Base-by-base conservation (phyloP, 2,329 filamentous ascomycete genomes). In the Aspergillus piperis region DNA sequence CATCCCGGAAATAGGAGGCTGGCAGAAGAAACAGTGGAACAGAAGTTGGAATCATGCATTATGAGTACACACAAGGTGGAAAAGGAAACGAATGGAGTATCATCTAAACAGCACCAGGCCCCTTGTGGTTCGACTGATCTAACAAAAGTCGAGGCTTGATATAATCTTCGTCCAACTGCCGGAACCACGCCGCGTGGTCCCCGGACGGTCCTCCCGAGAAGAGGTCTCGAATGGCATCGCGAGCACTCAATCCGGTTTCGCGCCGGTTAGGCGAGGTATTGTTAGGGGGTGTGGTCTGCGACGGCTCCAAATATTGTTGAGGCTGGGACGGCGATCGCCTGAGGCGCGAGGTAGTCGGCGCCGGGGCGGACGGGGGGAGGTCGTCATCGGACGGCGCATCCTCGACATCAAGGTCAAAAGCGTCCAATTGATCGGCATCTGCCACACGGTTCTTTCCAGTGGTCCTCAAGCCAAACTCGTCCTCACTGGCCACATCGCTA, bases 141-240 rank as follows among this genome's bases (percentile, higher is more conserved):
- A 98, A 83, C 65, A 98, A 77, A 58, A 98, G 78, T 72, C 89
- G 91, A 17, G 94, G 94, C 81, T 98, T 98, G 77, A 98, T 93
- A 75, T 92, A 97, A 62, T 93, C 92, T 76, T 99, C 95, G 74
- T 99, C 95, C 62, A 99, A 81, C 77, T 96, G 93, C 67, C 88
- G 88, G 76, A 99, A 96, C 78, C 96, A 86, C 49, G 90, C 92
- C 8, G 91, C 90, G 48, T 96, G 92, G 74, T 99, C 95, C 54
- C 96, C 92, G 0, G 90, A 85, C 3, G 74, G 70, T 15, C 90
- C 84, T 1, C 87, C 86, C 25, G 85, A 90, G 67, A 96, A 87
- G 8, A 99, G 81, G 71, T 94, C 90, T 59, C 88, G 87, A 60
- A 97, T 87, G 0, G 92, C 90, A 30, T 87, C 90, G 19, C 87